Base-by-base conservation (phyloP, 1,139 yeast genomes). In the Geotrichum aggregatum region DNA sequence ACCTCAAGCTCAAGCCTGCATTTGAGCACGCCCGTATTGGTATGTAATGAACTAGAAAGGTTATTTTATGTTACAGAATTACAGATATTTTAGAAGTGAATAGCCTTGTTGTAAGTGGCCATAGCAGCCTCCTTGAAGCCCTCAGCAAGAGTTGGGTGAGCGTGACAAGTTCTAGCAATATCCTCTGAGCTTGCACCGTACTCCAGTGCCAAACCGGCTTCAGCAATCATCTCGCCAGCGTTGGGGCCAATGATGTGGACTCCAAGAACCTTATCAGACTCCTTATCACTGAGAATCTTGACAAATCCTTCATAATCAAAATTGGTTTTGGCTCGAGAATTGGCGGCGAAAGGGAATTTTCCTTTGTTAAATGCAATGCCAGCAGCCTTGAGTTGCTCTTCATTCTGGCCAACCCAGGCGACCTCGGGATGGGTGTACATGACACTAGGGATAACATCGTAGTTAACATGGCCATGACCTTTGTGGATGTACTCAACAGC, bases 221-320 rank as follows among this genome's bases (percentile, higher is more conserved):
- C 98, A 61, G 96, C 98, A 70, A 94, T 92, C 96, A 94, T 88
- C 78, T 94, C 99, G 74, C 99, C 98, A 56, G 99, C 99, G 67
- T 87, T 88, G 63, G 98, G 87, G 64, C 98, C 98, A 63, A 91
- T 84, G 70, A 94, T 92, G 76, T 94, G 99, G 59, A 87, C 92
- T 71, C 98, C 99, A 63, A 94, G 78, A 43, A 94, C 81, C 71
- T 98, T 82, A 75, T 94, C 96, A 58, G 98, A 91, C 74, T 92
- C 96, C 66, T 95, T 92, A 71, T 94, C 98, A 59, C 96, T 91
- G 60, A 94, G 72, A 70, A 92, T 83, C 79, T 92, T 92, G 67
- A 92, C 98, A 64, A 91, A 86, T 56, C 99, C 99, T 63, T 92
- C 98, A 54, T 97, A 84, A 72, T 94, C 98, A 71, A 82, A 74